A percentile compares a stretch with the other conserved stretches of the same genome.
Evolutionary conservation across 768 basidiomycete species (phyloP).

Genomic region (Calocera viscosa): DNA sequence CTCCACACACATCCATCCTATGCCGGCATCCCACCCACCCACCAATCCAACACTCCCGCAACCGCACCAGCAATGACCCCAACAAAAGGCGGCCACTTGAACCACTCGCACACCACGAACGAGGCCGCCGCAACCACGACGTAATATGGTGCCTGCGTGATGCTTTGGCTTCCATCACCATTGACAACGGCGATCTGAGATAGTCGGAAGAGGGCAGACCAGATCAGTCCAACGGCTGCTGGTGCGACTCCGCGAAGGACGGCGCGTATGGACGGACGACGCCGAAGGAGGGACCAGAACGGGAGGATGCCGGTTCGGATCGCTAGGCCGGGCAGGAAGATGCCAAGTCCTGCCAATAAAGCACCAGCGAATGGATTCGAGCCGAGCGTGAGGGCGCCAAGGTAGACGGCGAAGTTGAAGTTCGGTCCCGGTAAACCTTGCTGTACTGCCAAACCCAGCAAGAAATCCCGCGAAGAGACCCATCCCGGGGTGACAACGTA

Average conservation of each 20-base stretch:
- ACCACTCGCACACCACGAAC: background rate
- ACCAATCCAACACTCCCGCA: background rate
- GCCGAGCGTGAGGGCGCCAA: constrained; percentile 36
- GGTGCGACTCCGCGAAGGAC: background rate
- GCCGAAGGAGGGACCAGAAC: background rate
- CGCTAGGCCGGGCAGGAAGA: constrained; percentile 37
- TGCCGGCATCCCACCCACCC: no score
- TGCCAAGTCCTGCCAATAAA: constrained; percentile 37
- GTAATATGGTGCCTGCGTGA: background rate
- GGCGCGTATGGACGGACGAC: background rate
- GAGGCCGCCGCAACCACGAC: background rate
- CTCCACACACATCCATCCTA: no score
- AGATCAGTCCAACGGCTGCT: background rate
- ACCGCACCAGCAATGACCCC: background rate
- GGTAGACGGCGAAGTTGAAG: constrained; percentile 41
- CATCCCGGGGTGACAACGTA: constrained; percentile 42
- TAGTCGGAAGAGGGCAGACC: background rate
- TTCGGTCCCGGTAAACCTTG: constrained; percentile 44
- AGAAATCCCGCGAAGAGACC: constrained; percentile 43
- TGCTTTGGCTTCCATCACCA: background rate
- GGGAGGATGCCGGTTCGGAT: background rate
- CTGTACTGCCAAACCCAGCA: constrained; percentile 40
- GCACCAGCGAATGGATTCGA: constrained; percentile 34
- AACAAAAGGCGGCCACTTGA: background rate
- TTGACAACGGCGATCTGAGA: background rate